Percentiles rank a stretch among this genome's conserved stretches.
phyloP scores from a whole-genome alignment of 192 early-diverging fungal genomes.

The Rhizoclosmatium sp. region DNA sequence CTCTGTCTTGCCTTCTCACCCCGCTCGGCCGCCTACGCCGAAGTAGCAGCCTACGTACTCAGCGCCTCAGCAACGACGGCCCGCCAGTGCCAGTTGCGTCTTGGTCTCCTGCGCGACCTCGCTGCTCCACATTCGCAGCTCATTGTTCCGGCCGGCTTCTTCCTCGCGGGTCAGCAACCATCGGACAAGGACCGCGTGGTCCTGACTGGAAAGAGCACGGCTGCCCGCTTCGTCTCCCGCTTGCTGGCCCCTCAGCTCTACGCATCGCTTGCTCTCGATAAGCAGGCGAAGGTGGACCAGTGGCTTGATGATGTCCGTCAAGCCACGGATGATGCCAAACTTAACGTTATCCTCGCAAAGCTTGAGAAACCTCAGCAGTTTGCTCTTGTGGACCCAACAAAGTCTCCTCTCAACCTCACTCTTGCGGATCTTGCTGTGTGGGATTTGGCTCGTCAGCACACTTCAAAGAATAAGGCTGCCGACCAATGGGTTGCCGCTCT shows the following conservation, averaged over 20 bases:
- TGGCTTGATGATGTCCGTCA: neutral
- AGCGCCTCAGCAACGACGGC: neutral
- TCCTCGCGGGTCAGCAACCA: neutral
- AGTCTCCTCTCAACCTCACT: neutral
- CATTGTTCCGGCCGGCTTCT: constrained; percentile 34
- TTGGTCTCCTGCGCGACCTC: constrained; percentile 37
- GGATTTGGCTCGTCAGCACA: constrained; percentile 30
- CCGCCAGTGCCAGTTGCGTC: constrained; percentile 10
- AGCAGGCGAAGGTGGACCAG: constrained; percentile 12
- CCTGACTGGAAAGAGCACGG: constrained; percentile 32
- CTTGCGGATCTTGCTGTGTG: constrained; percentile 37
- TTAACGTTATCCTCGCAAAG: neutral
- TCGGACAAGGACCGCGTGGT: constrained; percentile 4
- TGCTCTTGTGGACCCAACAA: constrained; percentile 2
- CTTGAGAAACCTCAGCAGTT: constrained; percentile 4
- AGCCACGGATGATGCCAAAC: neutral
- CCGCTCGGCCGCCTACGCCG: constrained; percentile 32
- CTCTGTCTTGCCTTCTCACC: constrained; percentile 42
- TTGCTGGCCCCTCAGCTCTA: constrained; percentile 9
- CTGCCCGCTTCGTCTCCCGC: constrained; percentile 30
- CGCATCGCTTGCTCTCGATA: constrained; percentile 12
- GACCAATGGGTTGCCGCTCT: constrained; percentile 34
- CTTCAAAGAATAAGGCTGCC: neutral
- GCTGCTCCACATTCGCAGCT: constrained; percentile 7
- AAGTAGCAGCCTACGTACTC: constrained; percentile 40